A percentile compares a stretch with the other conserved stretches of the same genome.
Evolutionary conservation across 2,329 filamentous ascomycete species (phyloP).

Genomic region (Apiospora aurea): DNA sequence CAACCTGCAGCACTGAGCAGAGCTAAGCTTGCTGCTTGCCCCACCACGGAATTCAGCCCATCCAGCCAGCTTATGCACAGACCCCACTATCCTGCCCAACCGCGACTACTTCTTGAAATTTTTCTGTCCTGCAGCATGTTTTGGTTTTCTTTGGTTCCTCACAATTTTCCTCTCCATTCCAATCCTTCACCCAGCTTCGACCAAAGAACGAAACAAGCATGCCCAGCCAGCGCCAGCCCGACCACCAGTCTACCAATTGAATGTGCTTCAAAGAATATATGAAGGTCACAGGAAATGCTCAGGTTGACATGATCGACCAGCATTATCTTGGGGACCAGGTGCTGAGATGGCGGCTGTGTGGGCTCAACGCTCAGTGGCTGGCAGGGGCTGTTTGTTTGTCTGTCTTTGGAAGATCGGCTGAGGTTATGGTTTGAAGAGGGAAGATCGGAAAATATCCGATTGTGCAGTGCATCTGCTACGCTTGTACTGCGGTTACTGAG

Average conservation of each 20-base stretch:
- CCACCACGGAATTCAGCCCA: slow-evolving; percentile 21
- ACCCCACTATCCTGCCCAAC: slow-evolving; percentile 21
- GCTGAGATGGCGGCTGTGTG: neutral
- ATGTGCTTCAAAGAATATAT: slow-evolving; percentile 22
- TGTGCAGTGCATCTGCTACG: neutral
- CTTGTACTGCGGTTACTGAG: neutral
- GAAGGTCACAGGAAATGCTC: slow-evolving; percentile 15
- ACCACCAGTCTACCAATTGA: slow-evolving; percentile 8
- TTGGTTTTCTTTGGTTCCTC: slow-evolving; percentile 1
- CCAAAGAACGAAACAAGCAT: neutral
- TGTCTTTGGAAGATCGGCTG: neutral
- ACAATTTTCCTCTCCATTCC: slow-evolving; percentile 23
- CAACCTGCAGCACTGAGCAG: slow-evolving; percentile 1
- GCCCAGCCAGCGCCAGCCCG: slow-evolving; percentile 1
- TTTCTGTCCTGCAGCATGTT: slow-evolving; percentile 24
- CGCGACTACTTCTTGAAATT: slow-evolving; percentile 20
- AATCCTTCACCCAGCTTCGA: neutral
- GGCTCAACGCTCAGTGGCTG: neutral
- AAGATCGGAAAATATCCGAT: neutral
- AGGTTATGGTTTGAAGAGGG: neutral
- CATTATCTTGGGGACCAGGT: slow-evolving; percentile 7
- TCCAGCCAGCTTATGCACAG: slow-evolving; percentile 27
- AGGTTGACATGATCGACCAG: slow-evolving; percentile 20
- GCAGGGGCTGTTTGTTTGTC: neutral
- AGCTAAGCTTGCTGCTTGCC: slow-evolving; percentile 1